Conservation (phyloP, 805 yeast genomes). For the Yarrowia sp. region DNA sequence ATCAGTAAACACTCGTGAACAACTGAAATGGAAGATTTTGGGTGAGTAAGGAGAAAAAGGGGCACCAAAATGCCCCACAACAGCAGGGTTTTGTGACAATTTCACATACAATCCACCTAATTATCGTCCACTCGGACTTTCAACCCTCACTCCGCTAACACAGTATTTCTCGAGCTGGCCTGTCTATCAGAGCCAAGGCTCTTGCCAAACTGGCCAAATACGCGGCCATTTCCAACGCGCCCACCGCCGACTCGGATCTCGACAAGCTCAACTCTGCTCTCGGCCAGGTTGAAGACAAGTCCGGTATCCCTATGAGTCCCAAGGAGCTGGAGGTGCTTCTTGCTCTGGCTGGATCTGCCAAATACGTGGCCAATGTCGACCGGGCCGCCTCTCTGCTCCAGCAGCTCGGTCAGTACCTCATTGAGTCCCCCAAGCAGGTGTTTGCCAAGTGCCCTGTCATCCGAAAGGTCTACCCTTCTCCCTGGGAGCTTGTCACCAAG, state of each 20-base stretch:
- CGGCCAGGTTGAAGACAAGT: slow-evolving; percentile 43
- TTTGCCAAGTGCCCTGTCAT: slow-evolving; percentile 49
- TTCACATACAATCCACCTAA: too few species aligned
- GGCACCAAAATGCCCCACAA: too few species aligned
- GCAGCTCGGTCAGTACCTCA: slow-evolving; percentile 57
- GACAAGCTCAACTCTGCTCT: slow-evolving; percentile 46
- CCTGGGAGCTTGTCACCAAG: slow-evolving; percentile 54
- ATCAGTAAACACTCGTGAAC: slow-evolving; percentile 1
- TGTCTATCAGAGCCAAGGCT: slow-evolving; percentile 52
- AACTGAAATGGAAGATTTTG: slow-evolving; percentile 42
- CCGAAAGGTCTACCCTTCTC: slow-evolving; percentile 50
- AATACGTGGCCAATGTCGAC: slow-evolving; percentile 48
- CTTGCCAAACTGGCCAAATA: slow-evolving; percentile 51
- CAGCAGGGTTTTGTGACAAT: too few species aligned
- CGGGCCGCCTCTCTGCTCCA: slow-evolving; percentile 57
- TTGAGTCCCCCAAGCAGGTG: slow-evolving; percentile 55
- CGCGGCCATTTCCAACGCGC: slow-evolving; percentile 45
- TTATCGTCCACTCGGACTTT: background rate
- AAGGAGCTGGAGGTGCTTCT: slow-evolving; percentile 60
- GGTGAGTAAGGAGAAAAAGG: slow-evolving; percentile 37
- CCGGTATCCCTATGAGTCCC: slow-evolving; percentile 44
- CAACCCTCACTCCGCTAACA: slow-evolving; percentile 11
- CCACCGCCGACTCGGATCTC: slow-evolving; percentile 42
- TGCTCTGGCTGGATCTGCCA: slow-evolving; percentile 61
- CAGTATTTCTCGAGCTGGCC: slow-evolving; percentile 50